A percentile compares a stretch with the other conserved stretches of the same genome.
Evolutionary conservation across 495 filamentous ascomycete species (phyloP).

Genomic region (Talaromyces trachyspermus): DNA sequence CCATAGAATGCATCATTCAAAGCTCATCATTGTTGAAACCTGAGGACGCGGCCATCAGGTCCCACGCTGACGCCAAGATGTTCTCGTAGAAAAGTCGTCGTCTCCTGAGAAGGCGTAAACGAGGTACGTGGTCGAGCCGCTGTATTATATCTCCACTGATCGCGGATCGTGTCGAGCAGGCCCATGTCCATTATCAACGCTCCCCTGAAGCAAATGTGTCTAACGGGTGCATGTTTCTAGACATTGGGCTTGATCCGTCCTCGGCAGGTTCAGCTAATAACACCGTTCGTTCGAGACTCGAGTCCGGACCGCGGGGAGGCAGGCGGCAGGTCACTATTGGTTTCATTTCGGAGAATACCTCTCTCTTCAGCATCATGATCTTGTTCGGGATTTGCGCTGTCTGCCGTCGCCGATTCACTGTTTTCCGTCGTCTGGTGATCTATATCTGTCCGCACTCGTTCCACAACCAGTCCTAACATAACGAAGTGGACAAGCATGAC

Average conservation of each 20-base stretch:
- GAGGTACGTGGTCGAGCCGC: constrained; percentile 17
- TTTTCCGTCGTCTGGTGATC: constrained; percentile 12
- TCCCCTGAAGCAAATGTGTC: constrained; percentile 59
- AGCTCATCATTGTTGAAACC: constrained; percentile 23
- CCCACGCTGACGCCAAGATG: constrained; percentile 36
- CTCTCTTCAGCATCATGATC: constrained; percentile 78
- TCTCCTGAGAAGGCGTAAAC: constrained; percentile 29
- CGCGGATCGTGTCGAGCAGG: constrained; percentile 55
- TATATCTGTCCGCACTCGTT: constrained; percentile 47
- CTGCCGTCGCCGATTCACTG: constrained; percentile 12
- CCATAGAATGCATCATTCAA: no score
- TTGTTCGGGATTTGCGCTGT: constrained; percentile 31
- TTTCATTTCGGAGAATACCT: constrained; percentile 51
- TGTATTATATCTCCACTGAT: constrained; percentile 47
- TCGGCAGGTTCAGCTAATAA: constrained; percentile 38
- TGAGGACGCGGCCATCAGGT: constrained; percentile 30
- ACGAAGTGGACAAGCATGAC: constrained; percentile 63
- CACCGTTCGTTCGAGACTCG: constrained; percentile 28
- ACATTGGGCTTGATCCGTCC: constrained; percentile 17
- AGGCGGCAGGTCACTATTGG: constrained; percentile 19
- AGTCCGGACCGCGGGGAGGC: constrained; percentile 37
- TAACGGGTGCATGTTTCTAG: constrained; percentile 38
- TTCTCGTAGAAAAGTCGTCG: constrained; percentile 37
- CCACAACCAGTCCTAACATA: constrained; percentile 65
- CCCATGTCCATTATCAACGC: constrained; percentile 62